Evolutionary conservation across 768 basidiomycete species (phyloP).

Genomic region (Boletus insuetus): DNA sequence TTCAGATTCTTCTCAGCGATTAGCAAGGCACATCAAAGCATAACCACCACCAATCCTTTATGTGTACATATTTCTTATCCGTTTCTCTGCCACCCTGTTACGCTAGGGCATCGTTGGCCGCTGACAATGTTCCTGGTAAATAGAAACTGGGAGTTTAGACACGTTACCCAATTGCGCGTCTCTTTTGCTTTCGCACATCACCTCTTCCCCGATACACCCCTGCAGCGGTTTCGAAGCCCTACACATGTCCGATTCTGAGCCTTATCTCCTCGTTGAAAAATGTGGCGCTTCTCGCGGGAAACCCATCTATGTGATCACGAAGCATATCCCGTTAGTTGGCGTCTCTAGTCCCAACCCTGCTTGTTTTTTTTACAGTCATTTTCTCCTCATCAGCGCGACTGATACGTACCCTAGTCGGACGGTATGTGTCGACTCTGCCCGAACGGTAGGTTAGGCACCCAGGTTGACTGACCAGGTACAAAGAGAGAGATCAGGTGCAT

Average conservation of each 20-base stretch:
- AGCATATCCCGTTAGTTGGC: slow-evolving; percentile 39
- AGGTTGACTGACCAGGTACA: slow-evolving; percentile 17
- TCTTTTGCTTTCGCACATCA: slow-evolving; percentile 27
- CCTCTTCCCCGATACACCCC: slow-evolving; percentile 11
- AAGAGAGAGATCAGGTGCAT: slow-evolving; percentile 43
- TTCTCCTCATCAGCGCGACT: slow-evolving; percentile 25
- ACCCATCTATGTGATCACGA: slow-evolving; percentile 43
- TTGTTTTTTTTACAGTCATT: slow-evolving; percentile 18
- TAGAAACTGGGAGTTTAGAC: slow-evolving; percentile 24
- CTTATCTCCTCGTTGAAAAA: slow-evolving; percentile 41
- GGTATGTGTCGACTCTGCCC: slow-evolving; percentile 21
- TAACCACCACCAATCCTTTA: slow-evolving; percentile 22
- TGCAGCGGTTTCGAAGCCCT: slow-evolving; percentile 8
- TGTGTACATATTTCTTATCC: slow-evolving; percentile 34
- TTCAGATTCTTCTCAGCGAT: slow-evolving; percentile 20
- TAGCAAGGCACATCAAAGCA: slow-evolving; percentile 24
- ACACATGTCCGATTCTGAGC: slow-evolving; percentile 30
- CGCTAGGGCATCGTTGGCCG: slow-evolving; percentile 25
- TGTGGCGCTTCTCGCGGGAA: slow-evolving; percentile 41
- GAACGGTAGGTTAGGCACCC: not conserved
- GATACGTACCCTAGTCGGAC: slow-evolving; percentile 32
- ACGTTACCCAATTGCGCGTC: slow-evolving; percentile 25
- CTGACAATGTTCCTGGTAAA: slow-evolving; percentile 30
- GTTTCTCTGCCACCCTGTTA: slow-evolving; percentile 23
- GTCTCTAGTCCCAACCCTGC: slow-evolving; percentile 3